Conservation (phyloP, 495 filamentous ascomycete species). For the Pyronema domesticum region DNA sequence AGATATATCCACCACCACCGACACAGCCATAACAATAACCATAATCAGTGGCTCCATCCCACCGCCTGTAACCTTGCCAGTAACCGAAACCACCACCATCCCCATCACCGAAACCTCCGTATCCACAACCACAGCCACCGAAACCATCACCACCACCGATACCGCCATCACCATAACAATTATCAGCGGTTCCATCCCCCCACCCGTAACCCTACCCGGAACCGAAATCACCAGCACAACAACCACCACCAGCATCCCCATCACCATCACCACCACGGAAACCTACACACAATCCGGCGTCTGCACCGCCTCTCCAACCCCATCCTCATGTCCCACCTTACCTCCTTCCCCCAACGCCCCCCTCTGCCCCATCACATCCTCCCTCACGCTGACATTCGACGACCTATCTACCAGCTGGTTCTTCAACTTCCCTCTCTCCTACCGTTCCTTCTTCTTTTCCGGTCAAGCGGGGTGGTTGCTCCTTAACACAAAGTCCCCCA, state of each 20-base stretch:
- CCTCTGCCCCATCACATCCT: no score
- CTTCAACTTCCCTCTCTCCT: background rate
- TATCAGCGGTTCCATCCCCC: no score
- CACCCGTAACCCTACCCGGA: no score
- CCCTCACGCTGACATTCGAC: background rate
- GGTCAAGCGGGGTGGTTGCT: background rate
- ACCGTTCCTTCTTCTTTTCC: background rate
- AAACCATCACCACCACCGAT: background rate
- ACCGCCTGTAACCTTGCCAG: background rate
- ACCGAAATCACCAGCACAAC: no score
- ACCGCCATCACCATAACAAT: background rate
- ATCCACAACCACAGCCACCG: background rate
- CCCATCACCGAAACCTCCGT: background rate
- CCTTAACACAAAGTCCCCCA: background rate
- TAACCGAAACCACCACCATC: no score
- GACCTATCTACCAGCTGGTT: background rate
- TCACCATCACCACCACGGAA: background rate
- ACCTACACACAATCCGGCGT: background rate
- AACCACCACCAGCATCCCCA: no score
- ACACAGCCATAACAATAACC: background rate
- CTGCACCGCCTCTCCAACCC: background rate
- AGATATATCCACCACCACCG: background rate
- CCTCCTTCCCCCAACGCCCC: no score
- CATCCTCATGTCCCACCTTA: background rate
- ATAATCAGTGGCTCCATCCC: background rate